Evolutionary conservation across 225 moss, liverwort and hornwort species (phyloP), one percentile per base, ranked within the genome.

Genomic region (Pseudisothecium myosuroides): DNA sequence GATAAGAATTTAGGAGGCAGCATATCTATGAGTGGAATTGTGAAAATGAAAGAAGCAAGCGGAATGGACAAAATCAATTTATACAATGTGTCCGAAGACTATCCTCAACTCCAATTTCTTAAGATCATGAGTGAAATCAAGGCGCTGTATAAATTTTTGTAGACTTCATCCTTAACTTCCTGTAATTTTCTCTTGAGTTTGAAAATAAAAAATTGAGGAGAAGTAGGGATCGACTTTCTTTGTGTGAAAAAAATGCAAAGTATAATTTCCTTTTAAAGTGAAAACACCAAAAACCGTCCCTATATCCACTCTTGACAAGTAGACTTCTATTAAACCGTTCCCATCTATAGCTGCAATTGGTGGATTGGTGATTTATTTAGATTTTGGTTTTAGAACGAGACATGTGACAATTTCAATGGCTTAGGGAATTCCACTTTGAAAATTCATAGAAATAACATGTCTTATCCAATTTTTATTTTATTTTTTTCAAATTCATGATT

Each of bases 361-460:
- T 61, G 27, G 6, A 28, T 2, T 27, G 9, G 1, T 61, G 3
- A 3, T 61, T 28, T 61, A 0, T 13, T 1, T 27, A 27, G 3
- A 28, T 27, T 61, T 61, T 7, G 1, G 6, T 13, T 28, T 61
- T 61, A 61, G 28, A 61, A 61, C 27, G 7, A 28, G 28, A 1
- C 61, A 28, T 61, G 27, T 27, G 14, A 61, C 2, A 5, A 7
- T 13, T 61, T 61, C 2, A 28, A 5, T 61, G 3, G 13, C 7
- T 6, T 28, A 13, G 7, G 13, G 61, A 28, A 13, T 61, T 61
- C 10, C 3, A 61, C 13, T 27, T 61, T 61, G 28, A 28, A 61
- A 28, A 27, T 28, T 60, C 28, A 27, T 61, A 61, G 28, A 61
- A 45, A 61, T 27, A 27, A 28, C 13, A 61, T 61, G 12, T 27